Evolutionary conservation across 305 asterid genomes (phyloP).

Genomic region (Fraxinus angustifolia): DNA sequence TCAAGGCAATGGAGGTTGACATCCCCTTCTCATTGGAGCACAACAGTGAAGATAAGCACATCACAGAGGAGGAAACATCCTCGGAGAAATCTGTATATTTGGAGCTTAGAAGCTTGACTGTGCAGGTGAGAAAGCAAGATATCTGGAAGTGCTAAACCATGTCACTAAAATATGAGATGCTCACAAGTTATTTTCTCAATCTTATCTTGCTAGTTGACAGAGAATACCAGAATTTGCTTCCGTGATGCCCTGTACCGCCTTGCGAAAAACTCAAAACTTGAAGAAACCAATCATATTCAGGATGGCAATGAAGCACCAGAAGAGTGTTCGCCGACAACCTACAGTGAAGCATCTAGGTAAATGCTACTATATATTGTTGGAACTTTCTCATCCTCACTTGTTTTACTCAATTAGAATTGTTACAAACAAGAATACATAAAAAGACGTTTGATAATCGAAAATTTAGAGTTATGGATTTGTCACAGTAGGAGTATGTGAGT

Average conservation of each 20-base stretch:
- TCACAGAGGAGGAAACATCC: slow-evolving; percentile 21
- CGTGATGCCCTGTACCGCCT: slow-evolving; percentile 59
- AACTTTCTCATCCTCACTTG: background rate
- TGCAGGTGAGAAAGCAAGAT: slow-evolving; percentile 33
- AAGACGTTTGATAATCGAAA: background rate
- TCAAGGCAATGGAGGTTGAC: slow-evolving; percentile 29
- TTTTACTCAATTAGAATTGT: background rate
- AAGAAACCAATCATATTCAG: slow-evolving; percentile 23
- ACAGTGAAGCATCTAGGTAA: slow-evolving; percentile 31
- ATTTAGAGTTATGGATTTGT: background rate
- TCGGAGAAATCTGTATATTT: slow-evolving; percentile 33
- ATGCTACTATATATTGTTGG: background rate
- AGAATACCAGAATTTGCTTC: slow-evolving; percentile 44
- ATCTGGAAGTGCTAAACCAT: background rate
- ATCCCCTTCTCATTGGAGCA: slow-evolving; percentile 20
- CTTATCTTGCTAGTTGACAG: slow-evolving; percentile 33
- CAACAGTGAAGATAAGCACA: slow-evolving; percentile 15
- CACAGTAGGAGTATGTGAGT: background rate
- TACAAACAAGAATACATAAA: background rate
- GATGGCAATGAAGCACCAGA: slow-evolving; percentile 16
- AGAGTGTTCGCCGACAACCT: slow-evolving; percentile 10
- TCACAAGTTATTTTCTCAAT: slow-evolving; percentile 8
- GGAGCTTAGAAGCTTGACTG: slow-evolving; percentile 37
- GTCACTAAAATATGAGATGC: slow-evolving; percentile 3
- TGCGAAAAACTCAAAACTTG: slow-evolving; percentile 45